phyloP scores from a whole-genome alignment of 805 yeast genomes.

The Candida jianshihensis region DNA sequence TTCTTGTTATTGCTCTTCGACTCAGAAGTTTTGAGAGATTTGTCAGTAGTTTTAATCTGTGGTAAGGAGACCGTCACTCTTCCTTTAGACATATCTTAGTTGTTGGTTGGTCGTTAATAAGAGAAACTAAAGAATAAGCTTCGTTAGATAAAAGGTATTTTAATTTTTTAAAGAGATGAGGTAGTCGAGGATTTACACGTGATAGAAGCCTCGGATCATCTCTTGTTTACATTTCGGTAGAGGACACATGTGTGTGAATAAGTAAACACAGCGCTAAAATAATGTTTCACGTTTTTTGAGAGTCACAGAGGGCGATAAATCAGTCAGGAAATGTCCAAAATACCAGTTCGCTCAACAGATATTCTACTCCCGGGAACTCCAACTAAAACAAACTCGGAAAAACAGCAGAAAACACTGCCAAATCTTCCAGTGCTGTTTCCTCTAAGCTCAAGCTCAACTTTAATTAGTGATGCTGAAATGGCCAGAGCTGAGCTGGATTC shows the following conservation, averaged over 20 bases:
- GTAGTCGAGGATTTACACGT: background rate
- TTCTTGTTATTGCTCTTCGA: background rate
- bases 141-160: too few species aligned
- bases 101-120: too few species aligned
- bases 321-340: too few species aligned
- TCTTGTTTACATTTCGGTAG: background rate
- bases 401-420: too few species aligned
- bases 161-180: background rate
- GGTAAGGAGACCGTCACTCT: constrained; percentile 15
- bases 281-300: background rate
- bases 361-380: background rate
- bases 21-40: background rate
- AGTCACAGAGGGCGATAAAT: background rate
- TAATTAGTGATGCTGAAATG: too few species aligned
- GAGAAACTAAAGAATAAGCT: too few species aligned
- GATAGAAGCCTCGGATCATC: background rate
- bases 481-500: constrained; percentile 7
- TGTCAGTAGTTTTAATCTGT: constrained; percentile 1
- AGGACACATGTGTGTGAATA: too few species aligned
- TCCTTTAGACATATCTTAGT: constrained; percentile 17
- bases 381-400: background rate
- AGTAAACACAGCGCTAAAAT: too few species aligned
- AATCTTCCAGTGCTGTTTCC: too few species aligned
- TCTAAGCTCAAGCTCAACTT: too few species aligned
- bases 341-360: too few species aligned